Conservation (phyloP, 2,329 filamentous ascomycete species). For the Cryphonectria nitschkei region DNA sequence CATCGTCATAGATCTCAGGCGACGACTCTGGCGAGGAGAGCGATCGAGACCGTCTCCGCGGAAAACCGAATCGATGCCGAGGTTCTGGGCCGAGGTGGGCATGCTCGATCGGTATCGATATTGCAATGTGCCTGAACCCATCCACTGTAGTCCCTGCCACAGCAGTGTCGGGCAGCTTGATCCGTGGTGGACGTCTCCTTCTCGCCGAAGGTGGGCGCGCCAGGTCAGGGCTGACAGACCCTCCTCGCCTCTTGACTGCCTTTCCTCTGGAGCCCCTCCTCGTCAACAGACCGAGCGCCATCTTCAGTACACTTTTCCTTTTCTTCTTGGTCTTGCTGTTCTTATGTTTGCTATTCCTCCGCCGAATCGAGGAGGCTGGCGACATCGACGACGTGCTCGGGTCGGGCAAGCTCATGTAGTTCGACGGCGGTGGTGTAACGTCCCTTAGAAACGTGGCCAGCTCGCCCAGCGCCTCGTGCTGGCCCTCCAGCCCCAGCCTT, state of each 20-base stretch:
- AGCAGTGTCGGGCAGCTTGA: conserved; percentile 58
- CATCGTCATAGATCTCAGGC: conserved; percentile 7
- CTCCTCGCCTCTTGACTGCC: conserved; percentile 25
- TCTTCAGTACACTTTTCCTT: conserved; percentile 45
- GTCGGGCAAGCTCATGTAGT: conserved; percentile 53
- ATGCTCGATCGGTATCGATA: conserved; percentile 60
- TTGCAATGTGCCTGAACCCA: conserved; percentile 62
- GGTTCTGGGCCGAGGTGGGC: conserved; percentile 45
- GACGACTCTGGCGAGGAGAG: conserved; percentile 11
- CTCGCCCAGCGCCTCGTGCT: conserved; percentile 36
- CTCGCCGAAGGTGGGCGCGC: conserved; percentile 12
- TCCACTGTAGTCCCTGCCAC: conserved; percentile 56
- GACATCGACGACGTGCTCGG: conserved; percentile 28
- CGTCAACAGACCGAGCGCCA: conserved; percentile 39
- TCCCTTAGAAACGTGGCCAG: conserved; percentile 55
- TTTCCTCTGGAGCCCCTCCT: conserved; percentile 45
- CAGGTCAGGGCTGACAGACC: conserved; percentile 10
- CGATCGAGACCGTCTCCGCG: conserved; percentile 10
- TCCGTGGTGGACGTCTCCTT: conserved; percentile 33
- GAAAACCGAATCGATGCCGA: conserved; percentile 31
- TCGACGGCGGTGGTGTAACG: conserved; percentile 51
- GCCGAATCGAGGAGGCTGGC: conserved; percentile 14
- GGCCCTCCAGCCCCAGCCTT: conserved; percentile 17
- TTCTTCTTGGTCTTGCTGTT: conserved; percentile 31
- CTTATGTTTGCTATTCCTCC: background rate